Percentiles rank a stretch among this genome's conserved stretches.
Evolutionary conservation across 768 basidiomycete genomes (phyloP).

Genomic region (Lanmaoa pseudosensibilis): DNA sequence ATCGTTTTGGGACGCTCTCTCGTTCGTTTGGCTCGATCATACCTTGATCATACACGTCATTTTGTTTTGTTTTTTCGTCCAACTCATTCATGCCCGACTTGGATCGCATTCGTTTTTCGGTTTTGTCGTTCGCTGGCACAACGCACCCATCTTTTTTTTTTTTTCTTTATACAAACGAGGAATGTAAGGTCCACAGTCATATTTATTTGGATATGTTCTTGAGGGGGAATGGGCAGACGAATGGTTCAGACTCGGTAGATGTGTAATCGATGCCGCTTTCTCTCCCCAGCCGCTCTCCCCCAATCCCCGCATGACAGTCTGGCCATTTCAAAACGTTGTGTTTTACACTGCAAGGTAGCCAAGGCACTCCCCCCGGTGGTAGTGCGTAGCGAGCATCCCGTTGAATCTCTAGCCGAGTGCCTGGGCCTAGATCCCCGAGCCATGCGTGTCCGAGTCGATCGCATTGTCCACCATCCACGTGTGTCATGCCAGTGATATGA

Average conservation of each 20-base stretch:
- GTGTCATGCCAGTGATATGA: no score
- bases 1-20: slow-evolving; percentile 17
- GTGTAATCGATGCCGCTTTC: no score
- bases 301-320: no score
- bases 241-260: background rate
- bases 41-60: background rate
- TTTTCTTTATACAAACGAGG: background rate
- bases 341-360: no score
- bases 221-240: background rate
- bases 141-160: background rate
- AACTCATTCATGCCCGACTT: background rate
- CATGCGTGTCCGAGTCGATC: no score
- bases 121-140: background rate
- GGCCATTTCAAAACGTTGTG: no score
- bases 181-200: slow-evolving; percentile 10
- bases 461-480: no score
- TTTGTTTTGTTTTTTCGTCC: background rate
- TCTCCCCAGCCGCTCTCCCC: no score
- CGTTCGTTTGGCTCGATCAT: background rate
- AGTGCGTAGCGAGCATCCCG: no score
- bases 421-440: no score
- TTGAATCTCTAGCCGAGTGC: no score
- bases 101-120: background rate
- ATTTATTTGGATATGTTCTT: background rate
- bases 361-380: no score